These are phyloP conservation scores for Termitomyces sp. DNA, from an alignment of 768 basidiomycete genomes.

Conservation along the genomic window DNA sequence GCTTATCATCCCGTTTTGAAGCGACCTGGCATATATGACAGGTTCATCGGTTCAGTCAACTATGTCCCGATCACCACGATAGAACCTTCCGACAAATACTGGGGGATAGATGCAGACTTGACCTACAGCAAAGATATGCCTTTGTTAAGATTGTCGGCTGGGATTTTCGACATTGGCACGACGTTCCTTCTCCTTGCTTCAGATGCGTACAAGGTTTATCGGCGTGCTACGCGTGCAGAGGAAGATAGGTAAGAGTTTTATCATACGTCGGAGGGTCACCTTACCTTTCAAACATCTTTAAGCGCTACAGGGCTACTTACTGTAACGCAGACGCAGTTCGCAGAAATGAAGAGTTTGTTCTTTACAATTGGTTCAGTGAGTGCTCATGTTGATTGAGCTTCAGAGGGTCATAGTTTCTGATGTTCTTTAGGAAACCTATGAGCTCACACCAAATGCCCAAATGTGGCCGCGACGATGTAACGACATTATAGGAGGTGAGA, in stretches of 20 bases:
- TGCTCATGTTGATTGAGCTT: background rate
- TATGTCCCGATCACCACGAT: conserved; percentile 35
- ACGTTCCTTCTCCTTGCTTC: conserved; percentile 42
- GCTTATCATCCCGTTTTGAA: background rate
- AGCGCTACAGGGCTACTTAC: conserved; percentile 53
- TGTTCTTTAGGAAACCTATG: conserved; percentile 36
- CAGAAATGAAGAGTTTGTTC: conserved; percentile 42
- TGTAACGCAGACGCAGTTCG: conserved; percentile 43
- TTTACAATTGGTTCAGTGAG: conserved; percentile 44
- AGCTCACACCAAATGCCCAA: conserved; percentile 60
- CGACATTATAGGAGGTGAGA: conserved; percentile 47
- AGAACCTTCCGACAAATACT: conserved; percentile 38
- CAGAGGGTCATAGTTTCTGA: background rate
- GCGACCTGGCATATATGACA: background rate
- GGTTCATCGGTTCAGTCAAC: conserved; percentile 21
- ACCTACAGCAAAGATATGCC: conserved; percentile 28
- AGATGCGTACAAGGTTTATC: conserved; percentile 53
- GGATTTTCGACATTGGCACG: conserved; percentile 9
- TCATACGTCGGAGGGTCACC: background rate
- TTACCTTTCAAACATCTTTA: background rate
- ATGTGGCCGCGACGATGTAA: conserved; percentile 64
- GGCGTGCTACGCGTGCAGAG: conserved; percentile 45
- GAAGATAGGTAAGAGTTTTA: conserved; percentile 38
- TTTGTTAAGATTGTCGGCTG: conserved; percentile 43
- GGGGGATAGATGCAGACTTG: conserved; percentile 50